Conservation (phyloP, 169 alveolate species). For the Neospora caninum region DNA sequence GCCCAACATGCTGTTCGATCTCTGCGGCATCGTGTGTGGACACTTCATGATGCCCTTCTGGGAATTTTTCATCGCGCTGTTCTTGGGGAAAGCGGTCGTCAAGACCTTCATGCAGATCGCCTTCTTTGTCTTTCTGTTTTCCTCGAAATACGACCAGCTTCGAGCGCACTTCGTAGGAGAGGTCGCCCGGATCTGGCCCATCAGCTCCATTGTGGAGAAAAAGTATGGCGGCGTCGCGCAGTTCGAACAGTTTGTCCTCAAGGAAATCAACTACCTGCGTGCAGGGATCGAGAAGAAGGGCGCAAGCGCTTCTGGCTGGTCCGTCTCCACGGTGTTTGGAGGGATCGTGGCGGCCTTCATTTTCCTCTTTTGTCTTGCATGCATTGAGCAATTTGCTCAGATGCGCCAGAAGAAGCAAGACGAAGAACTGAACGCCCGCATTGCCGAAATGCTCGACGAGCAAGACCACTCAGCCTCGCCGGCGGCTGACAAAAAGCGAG, state of each 20-base stretch:
- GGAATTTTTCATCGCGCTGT: conserved; percentile 90
- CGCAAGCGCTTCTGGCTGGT: conserved; percentile 1
- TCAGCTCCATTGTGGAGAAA: not conserved
- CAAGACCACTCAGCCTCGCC: not conserved
- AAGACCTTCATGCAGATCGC: conserved; percentile 70
- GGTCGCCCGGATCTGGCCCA: conserved; percentile 9
- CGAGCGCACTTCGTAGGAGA: not conserved
- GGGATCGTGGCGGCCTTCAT: not conserved
- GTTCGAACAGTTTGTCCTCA: not conserved
- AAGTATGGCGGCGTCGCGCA: conserved; percentile 27
- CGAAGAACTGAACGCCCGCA: conserved; percentile 17
- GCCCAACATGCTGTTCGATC: conserved; percentile 89
- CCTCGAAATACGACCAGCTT: not conserved
- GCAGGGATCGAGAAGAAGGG: not conserved
- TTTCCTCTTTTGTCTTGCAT: conserved; percentile 20
- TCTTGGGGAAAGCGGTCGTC: conserved; percentile 90
- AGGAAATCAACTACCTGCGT: not conserved
- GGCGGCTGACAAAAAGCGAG: not conserved
- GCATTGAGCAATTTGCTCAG: conserved; percentile 49
- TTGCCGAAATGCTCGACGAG: not conserved
- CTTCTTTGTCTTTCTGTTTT: conserved; percentile 60
- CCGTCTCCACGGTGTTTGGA: not conserved
- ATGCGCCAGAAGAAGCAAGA: not conserved
- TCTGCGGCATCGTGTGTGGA: conserved; percentile 94
- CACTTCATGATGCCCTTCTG: conserved; percentile 90